Evolutionary conservation across 148 eudicot genomes (phyloP).

Genomic region (Pharnaceum exiguum): DNA sequence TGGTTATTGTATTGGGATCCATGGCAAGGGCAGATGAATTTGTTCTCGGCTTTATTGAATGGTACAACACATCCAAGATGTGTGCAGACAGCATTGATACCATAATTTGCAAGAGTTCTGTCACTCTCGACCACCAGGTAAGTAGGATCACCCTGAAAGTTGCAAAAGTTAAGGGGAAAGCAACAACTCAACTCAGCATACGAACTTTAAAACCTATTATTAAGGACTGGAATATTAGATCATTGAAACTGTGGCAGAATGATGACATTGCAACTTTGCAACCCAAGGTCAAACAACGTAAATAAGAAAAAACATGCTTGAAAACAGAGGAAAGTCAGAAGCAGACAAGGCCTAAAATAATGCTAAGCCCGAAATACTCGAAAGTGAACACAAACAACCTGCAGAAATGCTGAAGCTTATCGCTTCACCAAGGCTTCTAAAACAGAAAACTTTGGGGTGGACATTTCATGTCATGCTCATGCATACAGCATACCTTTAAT

Average conservation of each 20-base stretch:
- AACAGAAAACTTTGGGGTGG: neutral
- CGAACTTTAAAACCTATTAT: neutral
- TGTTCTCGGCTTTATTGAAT: slow-evolving; percentile 86
- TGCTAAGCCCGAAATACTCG: too few species aligned
- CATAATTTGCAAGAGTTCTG: slow-evolving; percentile 77
- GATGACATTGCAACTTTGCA: too few species aligned
- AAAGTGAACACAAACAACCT: too few species aligned
- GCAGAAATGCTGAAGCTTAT: too few species aligned
- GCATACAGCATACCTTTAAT: slow-evolving; percentile 58
- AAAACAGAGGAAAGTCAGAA: too few species aligned
- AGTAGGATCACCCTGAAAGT: slow-evolving; percentile 85
- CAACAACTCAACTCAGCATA: neutral
- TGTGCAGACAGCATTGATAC: slow-evolving; percentile 91
- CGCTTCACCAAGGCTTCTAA: too few species aligned
- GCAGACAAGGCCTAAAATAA: too few species aligned
- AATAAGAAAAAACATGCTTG: too few species aligned
- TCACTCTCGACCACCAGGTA: slow-evolving; percentile 88
- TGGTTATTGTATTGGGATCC: slow-evolving; percentile 94
- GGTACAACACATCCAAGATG: slow-evolving; percentile 98
- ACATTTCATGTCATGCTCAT: too few species aligned
- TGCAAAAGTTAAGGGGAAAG: neutral
- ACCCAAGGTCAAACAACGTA: too few species aligned
- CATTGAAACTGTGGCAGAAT: too few species aligned
- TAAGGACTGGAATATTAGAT: too few species aligned
- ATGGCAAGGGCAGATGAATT: slow-evolving; percentile 94